Base-by-base conservation (phyloP, 345 rosid species). In the Eucalyptus marginata region DNA sequence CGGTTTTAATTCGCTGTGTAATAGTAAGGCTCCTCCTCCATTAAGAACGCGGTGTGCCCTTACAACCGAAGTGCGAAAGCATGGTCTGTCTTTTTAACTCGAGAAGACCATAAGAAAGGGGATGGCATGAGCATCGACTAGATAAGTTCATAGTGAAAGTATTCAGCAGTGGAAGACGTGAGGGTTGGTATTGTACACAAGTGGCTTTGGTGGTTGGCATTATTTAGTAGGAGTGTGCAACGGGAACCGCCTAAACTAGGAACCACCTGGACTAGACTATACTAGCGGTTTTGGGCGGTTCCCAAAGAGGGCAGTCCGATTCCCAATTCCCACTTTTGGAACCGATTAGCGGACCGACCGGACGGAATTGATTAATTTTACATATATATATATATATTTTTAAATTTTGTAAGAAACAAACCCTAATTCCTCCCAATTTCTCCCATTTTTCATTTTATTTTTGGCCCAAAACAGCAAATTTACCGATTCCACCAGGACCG, bases 241-340 rank as follows among this genome's bases (percentile, higher is more conserved):
- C 0, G 0, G 4, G 25, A 52, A 52, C 4, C 2, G 0, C 25
- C 0, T 52, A 4, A 10, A 52, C 9, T 7, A 1, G 10, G 10
- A 52, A 52, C 2, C 5, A 0, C 25, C 5, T 1, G 0, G 10
- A 52, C 25, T 2, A 52, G 2, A 20, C 58, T 52, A 3, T 10
- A 52, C 10, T 52, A 20, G 58, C 10, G 10, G 10, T 52, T 52
- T 52, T 52, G 5, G 10, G 58, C 5, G 0, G 0, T 52, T 52
- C 22, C 10, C 5, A 52, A 52, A 18, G 0, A 52, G 58, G 25
- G 10, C 1, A 0, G 25, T 52, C 5, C 1, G 10, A 52, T 52
- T 52, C 22, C 1, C 25, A 0, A 52, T 52, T 52, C 5, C 58
- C 25, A 52, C 58, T 20, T 52, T 52, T 20, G 58, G 10, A 52